phyloP scores from a whole-genome alignment of 441 rosid genomes.

The Dalechampia spathulata region DNA sequence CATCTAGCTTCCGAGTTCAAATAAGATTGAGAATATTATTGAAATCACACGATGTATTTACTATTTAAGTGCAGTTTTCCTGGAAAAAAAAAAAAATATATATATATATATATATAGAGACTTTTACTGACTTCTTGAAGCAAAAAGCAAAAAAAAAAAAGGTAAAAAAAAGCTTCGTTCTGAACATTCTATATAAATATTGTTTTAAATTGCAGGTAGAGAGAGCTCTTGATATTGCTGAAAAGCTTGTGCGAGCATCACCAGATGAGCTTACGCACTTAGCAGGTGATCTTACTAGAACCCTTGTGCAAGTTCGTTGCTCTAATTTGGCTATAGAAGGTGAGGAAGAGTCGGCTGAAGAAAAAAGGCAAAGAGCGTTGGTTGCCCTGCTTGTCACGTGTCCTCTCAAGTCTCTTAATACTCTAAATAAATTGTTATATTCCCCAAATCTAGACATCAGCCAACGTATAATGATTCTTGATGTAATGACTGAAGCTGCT shows the following conservation, averaged over 20 bases:
- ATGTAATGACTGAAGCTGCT: constrained; percentile 92
- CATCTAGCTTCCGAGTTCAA: not conserved
- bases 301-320: constrained; percentile 89
- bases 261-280: constrained; percentile 85
- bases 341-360: constrained; percentile 96
- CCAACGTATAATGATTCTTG: constrained; percentile 97
- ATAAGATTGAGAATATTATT: not conserved
- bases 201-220: constrained; percentile 53
- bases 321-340: constrained; percentile 80
- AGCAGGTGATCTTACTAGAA: constrained; percentile 76
- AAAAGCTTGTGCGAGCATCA: constrained; percentile 88
- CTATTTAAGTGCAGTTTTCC: not conserved
- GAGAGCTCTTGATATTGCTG: constrained; percentile 77
- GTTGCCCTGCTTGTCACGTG: constrained; percentile 67
- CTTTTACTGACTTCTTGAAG: no score
- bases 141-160: no score
- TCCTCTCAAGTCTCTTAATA: constrained; percentile 75
- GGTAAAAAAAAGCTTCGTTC: constrained; percentile 7
- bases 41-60: not conserved
- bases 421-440: constrained; percentile 56
- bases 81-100: no score
- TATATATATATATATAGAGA: no score
- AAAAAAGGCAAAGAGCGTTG: constrained; percentile 85
- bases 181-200: not conserved
- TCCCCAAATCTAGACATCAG: constrained; percentile 87